phyloP scores from a whole-genome alignment of 768 basidiomycete genomes.

The Neoboletus brunneissimus region DNA sequence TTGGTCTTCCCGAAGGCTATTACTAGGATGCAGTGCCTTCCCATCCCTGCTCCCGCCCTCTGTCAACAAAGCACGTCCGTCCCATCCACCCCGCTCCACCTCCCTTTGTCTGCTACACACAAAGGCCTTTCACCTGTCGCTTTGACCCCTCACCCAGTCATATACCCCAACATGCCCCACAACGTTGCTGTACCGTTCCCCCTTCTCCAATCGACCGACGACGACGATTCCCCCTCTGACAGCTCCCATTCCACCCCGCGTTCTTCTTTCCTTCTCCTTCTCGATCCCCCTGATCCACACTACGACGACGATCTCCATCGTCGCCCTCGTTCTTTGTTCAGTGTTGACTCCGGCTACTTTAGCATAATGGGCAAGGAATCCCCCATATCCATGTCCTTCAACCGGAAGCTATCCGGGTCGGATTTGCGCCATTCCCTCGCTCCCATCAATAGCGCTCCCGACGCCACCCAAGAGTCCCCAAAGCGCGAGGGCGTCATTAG shows the following conservation, averaged over 20 bases:
- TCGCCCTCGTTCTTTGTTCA: slow-evolving; percentile 22
- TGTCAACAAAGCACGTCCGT: slow-evolving; percentile 5
- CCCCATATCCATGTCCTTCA: slow-evolving; percentile 6
- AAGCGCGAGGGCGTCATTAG: slow-evolving; percentile 24
- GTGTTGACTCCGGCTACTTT: slow-evolving; percentile 33
- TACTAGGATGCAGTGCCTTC: slow-evolving; percentile 12
- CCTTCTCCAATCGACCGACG: slow-evolving; percentile 9
- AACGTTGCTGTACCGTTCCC: slow-evolving; percentile 12
- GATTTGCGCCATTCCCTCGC: slow-evolving; percentile 15
- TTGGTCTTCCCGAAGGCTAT: slow-evolving; percentile 14
- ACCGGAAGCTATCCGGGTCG: slow-evolving; percentile 6
- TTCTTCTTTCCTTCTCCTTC: slow-evolving; percentile 14
- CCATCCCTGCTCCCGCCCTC: slow-evolving; percentile 2
- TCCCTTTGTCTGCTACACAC: slow-evolving; percentile 27
- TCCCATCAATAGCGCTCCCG: slow-evolving; percentile 4
- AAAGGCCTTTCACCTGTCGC: slow-evolving; percentile 25
- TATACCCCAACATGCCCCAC: slow-evolving; percentile 22
- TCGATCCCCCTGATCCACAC: slow-evolving; percentile 1
- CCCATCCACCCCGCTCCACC: background rate
- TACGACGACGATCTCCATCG: background rate
- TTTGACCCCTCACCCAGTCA: slow-evolving; percentile 21
- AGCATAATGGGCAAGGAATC: slow-evolving; percentile 25
- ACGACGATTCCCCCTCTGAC: slow-evolving; percentile 9
- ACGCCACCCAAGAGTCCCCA: slow-evolving; percentile 6
- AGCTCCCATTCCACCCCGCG: slow-evolving; percentile 20